Percentiles rank a stretch among this genome's conserved stretches.
These are phyloP conservation scores for Alternaria panax DNA, from an alignment of 2,329 filamentous ascomycete species.

Conservation along the genomic window DNA sequence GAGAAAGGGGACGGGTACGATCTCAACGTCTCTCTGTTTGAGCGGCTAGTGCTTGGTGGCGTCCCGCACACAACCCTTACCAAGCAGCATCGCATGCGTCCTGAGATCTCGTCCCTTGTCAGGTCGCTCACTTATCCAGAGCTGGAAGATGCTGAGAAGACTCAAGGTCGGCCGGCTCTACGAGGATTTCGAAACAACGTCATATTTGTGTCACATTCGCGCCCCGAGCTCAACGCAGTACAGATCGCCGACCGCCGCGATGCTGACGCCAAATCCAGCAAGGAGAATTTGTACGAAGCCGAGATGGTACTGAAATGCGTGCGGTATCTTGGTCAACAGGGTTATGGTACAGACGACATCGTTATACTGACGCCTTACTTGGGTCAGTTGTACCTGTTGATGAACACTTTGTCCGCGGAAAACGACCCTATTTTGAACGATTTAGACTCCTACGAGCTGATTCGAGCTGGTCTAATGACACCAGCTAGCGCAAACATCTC, in stretches of 20 bases:
- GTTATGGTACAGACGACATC: constrained; percentile 69
- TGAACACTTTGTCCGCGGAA: constrained; percentile 60
- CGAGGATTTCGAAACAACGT: constrained; percentile 67
- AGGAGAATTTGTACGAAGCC: constrained; percentile 70
- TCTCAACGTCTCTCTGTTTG: constrained; percentile 73
- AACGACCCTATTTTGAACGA: constrained; percentile 74
- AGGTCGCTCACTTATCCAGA: constrained; percentile 68
- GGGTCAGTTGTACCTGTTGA: constrained; percentile 69
- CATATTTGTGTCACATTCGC: constrained; percentile 70
- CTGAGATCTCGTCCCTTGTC: constrained; percentile 69
- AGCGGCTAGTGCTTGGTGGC: constrained; percentile 67
- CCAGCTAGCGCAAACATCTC: constrained; percentile 59
- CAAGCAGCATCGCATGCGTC: constrained; percentile 73
- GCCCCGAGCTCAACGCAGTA: constrained; percentile 59
- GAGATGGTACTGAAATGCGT: constrained; percentile 71
- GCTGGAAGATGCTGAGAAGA: constrained; percentile 63
- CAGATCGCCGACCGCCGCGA: constrained; percentile 61
- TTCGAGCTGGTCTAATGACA: constrained; percentile 68
- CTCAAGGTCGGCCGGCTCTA: constrained; percentile 56
- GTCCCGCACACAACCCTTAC: constrained; percentile 62
- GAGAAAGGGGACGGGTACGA: constrained; percentile 72
- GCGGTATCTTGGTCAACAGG: constrained; percentile 73
- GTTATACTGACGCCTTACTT: constrained; percentile 77
- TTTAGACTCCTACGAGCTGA: constrained; percentile 69
- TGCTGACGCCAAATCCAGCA: constrained; percentile 59